A percentile compares a stretch with the other conserved stretches of the same genome.
Conservation (phyloP, 2,329 filamentous ascomycete species). For the Microdochium bolleyi region DNA sequence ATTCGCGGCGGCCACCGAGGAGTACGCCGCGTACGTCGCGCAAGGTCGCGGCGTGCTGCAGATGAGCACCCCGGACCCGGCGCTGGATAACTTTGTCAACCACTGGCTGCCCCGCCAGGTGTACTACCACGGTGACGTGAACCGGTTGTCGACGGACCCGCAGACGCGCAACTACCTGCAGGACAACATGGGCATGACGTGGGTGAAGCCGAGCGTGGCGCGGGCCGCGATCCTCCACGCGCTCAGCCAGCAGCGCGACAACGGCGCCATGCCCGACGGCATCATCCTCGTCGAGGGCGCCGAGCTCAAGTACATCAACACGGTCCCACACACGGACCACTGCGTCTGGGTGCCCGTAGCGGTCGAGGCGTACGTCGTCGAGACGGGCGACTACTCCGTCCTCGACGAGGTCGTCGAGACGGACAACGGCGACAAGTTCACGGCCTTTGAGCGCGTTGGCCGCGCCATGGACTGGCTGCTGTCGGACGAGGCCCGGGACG, state of each 20-base stretch:
- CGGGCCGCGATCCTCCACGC: slow-evolving; percentile 39
- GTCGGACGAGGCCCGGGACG: slow-evolving; percentile 30
- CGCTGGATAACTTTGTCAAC: slow-evolving; percentile 50
- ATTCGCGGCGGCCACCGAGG: slow-evolving; percentile 33
- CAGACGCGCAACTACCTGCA: slow-evolving; percentile 53
- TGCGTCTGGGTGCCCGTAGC: slow-evolving; percentile 50
- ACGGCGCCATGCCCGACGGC: slow-evolving; percentile 50
- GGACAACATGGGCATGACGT: slow-evolving; percentile 55
- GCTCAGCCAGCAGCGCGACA: slow-evolving; percentile 43
- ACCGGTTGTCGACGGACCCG: slow-evolving; percentile 49
- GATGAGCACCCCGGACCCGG: slow-evolving; percentile 45
- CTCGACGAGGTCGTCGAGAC: slow-evolving; percentile 34
- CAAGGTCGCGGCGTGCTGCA: slow-evolving; percentile 39
- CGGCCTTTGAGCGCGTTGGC: slow-evolving; percentile 45
- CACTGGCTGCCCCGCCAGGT: slow-evolving; percentile 50
- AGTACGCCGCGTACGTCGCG: slow-evolving; percentile 43
- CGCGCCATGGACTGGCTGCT: slow-evolving; percentile 52
- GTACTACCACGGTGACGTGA: slow-evolving; percentile 52
- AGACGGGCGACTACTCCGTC: slow-evolving; percentile 44
- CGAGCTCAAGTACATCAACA: slow-evolving; percentile 53
- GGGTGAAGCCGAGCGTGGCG: slow-evolving; percentile 40
- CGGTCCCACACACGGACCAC: slow-evolving; percentile 52
- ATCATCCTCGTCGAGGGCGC: slow-evolving; percentile 44
- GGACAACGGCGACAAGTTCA: slow-evolving; percentile 33
- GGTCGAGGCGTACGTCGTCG: slow-evolving; percentile 44